Evolutionary conservation across 1,284 basidiomycete genomes (phyloP), one percentile per base, ranked within the genome.

Genomic region (Ceratobasidium theobromae): DNA sequence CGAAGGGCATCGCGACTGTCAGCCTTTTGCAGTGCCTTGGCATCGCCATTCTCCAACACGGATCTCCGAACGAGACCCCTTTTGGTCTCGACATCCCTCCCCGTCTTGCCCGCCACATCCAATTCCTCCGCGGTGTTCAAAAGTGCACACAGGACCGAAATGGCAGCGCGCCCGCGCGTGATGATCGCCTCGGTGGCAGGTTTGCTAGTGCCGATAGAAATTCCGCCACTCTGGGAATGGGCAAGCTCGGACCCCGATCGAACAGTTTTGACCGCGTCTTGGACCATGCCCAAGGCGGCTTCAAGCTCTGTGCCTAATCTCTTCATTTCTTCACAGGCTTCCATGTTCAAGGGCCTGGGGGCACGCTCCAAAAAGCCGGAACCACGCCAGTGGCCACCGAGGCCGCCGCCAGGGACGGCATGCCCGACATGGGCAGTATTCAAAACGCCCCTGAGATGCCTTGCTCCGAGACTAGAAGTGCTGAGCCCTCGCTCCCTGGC

Each of bases 61-160:
- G 45, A 3, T 73, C 72, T 91, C 91, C 25, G 78, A 74, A 43
- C 81, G 77, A 68, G 81, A 79, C 67, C n/a, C 18, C 41, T 33
- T 46, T 35, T 48, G 0, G 70, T 54, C 69, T 89, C 81, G 16
- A 88, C 86, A 71, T 93, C 90, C 66, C 91, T 83, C 69, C 90
- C 88, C 58, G 91, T 84, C 73, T 89, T 85, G 43, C 84, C 82
- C 23, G 89, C 89, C 53, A 93, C 76, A 74, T 92, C 86, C 66
- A 93, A 80, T 71, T 89, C 84, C 23, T 84, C 81, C 35, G 87
- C 79, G 53, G 83, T 80, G 4, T 76, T 74, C 32, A 92, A 77
- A 60, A 88, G 82, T 6, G 79, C 74, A 4, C 69, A 69, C 9
- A 75, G 65, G 16, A 53, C 35, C 4, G 64, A 62, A 40, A 67